Conservation (phyloP, 805 yeast genomes). For the Monosporozyma servazzii region DNA sequence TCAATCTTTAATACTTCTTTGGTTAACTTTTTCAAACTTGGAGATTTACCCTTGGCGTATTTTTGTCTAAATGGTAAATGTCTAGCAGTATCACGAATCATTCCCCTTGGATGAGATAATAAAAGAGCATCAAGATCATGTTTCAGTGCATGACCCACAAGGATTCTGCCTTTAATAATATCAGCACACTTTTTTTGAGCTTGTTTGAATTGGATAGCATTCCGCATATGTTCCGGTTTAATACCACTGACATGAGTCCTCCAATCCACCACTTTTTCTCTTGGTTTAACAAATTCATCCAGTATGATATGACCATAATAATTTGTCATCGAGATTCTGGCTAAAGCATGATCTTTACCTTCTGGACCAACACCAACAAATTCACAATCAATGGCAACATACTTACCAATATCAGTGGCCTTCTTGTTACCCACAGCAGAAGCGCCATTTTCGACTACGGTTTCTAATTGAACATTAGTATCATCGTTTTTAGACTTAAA, state of each 20-base stretch:
- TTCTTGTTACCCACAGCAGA: conserved; percentile 8
- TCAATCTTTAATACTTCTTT: conserved; percentile 46
- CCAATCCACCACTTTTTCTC: conserved; percentile 76
- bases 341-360: conserved; percentile 62
- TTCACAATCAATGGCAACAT: conserved; percentile 82
- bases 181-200: conserved; percentile 53
- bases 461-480: background rate
- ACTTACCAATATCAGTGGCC: conserved; percentile 53
- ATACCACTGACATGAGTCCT: conserved; percentile 90
- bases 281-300: conserved; percentile 70
- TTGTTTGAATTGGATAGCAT: conserved; percentile 56
- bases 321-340: conserved; percentile 82
- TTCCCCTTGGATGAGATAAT: conserved; percentile 54
- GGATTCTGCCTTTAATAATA: conserved; percentile 43
- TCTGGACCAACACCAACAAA: conserved; percentile 84
- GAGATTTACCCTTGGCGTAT: conserved; percentile 58
- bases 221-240: conserved; percentile 54
- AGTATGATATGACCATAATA: conserved; percentile 62
- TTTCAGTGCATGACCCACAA: conserved; percentile 80
- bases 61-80: conserved; percentile 46
- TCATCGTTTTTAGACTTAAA: conserved; percentile 8
- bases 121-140: conserved; percentile 66
- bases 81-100: conserved; percentile 66
- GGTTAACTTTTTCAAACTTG: conserved; percentile 59
- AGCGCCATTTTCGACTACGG: background rate